Evolutionary conservation across 768 basidiomycete species (phyloP).

Genomic region (Mycena indigotica): DNA sequence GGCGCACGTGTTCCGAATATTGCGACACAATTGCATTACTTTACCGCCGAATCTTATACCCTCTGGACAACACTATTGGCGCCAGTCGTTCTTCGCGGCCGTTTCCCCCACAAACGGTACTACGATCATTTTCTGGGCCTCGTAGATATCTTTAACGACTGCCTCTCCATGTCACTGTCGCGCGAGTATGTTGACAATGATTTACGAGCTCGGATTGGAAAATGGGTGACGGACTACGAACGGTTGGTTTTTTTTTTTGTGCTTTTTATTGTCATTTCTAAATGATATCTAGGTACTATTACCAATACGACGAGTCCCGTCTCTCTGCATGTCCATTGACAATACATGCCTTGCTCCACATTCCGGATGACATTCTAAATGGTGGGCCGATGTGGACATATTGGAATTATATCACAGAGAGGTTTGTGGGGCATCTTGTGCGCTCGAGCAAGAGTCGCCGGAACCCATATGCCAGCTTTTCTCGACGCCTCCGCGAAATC

Average conservation of each 20-base stretch:
- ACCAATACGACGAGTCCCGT: slow-evolving; percentile 30
- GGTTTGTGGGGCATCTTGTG: slow-evolving; percentile 5
- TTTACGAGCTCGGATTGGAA: slow-evolving; percentile 30
- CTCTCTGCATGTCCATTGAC: slow-evolving; percentile 33
- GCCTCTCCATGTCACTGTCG: slow-evolving; percentile 35
- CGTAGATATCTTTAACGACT: slow-evolving; percentile 35
- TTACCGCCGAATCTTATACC: slow-evolving; percentile 40
- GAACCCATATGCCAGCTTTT: slow-evolving; percentile 5
- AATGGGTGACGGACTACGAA: slow-evolving; percentile 44
- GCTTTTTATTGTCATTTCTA: neutral
- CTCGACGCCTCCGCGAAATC: slow-evolving; percentile 2
- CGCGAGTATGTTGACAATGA: slow-evolving; percentile 26
- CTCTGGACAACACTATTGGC: slow-evolving; percentile 43
- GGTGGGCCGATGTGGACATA: slow-evolving; percentile 35
- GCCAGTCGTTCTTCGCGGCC: slow-evolving; percentile 36
- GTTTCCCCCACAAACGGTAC: slow-evolving; percentile 33
- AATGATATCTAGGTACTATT: slow-evolving; percentile 26
- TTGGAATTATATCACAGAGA: slow-evolving; percentile 28
- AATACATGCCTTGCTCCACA: slow-evolving; percentile 37
- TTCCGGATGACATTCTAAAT: slow-evolving; percentile 31
- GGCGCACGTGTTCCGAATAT: slow-evolving; percentile 28
- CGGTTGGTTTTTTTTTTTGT: slow-evolving; percentile 10
- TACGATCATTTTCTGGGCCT: slow-evolving; percentile 40
- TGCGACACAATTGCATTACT: slow-evolving; percentile 27
- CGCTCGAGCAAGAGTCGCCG: slow-evolving; percentile 3